A percentile compares a stretch with the other conserved stretches of the same genome.
Conservation (phyloP, 148 eudicot species). For the Amaranthus cruentus region DNA sequence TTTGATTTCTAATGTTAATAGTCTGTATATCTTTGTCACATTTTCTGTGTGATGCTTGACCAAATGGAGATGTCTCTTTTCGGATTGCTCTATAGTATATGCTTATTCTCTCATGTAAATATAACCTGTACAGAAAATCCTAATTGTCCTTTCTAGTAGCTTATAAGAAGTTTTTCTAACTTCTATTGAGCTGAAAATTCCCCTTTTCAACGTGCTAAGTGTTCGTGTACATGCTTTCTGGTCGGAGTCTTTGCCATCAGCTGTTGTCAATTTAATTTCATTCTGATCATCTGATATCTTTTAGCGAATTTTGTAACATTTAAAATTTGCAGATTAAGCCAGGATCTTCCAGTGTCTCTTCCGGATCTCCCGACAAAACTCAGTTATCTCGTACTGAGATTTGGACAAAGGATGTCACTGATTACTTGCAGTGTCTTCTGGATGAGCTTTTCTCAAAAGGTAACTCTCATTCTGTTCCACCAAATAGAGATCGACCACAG, state of each 20-base stretch:
- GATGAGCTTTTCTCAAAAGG: constrained; percentile 53
- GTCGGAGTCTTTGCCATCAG: not conserved
- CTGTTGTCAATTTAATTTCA: not conserved
- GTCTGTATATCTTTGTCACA: not conserved
- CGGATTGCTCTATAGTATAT: not conserved
- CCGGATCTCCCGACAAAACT: constrained; percentile 62
- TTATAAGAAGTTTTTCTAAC: not conserved
- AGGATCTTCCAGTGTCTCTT: constrained; percentile 36
- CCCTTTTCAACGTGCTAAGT: not conserved
- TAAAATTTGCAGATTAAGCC: constrained; percentile 63
- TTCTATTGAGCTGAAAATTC: not conserved
- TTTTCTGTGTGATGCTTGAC: not conserved
- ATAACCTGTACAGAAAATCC: not conserved
- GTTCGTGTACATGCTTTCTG: not conserved
- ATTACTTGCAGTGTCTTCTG: constrained; percentile 74
- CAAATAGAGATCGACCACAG: constrained; percentile 55
- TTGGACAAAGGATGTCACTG: constrained; percentile 92
- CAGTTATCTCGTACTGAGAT: constrained; percentile 77
- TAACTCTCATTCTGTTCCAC: constrained; percentile 39
- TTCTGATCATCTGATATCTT: not conserved
- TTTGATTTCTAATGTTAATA: not conserved
- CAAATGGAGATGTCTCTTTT: not conserved
- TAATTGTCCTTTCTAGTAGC: not conserved
- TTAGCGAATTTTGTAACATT: constrained; percentile 7
- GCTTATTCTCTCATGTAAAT: not conserved